Evolutionary conservation across 331 rosid species (phyloP), one percentile per base, ranked within the genome.

Genomic region (Malus hybrid): DNA sequence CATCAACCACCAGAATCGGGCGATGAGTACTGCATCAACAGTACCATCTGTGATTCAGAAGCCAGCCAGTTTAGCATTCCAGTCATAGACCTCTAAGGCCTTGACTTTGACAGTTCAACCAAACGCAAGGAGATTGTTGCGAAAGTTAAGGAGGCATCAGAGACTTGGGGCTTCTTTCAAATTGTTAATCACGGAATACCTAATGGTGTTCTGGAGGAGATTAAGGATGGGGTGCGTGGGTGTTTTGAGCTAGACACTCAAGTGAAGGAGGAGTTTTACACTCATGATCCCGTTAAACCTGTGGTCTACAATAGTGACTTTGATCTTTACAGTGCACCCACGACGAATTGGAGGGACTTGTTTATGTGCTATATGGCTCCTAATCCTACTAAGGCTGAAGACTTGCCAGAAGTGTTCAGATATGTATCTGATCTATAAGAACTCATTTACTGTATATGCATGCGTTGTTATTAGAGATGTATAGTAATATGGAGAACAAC

Each of bases 131-230:
- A 42, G 68, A 77, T 83, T 12, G 79, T 88, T 42, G 83, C 95
- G 0, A 36, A 36, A 36, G 44, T 36, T 7, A 7, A 7, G 1
- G 36, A 33, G 36, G 36, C 36, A 36, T 83, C 91, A 4, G 82
- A 79, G 82, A 80, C 70, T 28, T 72, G 84, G 84, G 91, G 93
- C 19, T 91, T 91, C 7, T 33, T 33, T 6, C 36, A 33, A 6
- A 33, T 33, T 33, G 36, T 6, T 5, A 6, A 33, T 33, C 36
- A 33, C 7, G 36, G 36, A 33, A 33, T 33, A 33, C 36, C 36
- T 33, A 6, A 33, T 5, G 36, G 7, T 33, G 8, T 33, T 33
- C 7, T 6, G 8, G 36, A 33, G 36, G 36, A 33, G 36, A 33
- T 33, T 5, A 33, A 33, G 7, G 7, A 33, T 33, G 36, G 36